Evolutionary conservation across 495 filamentous ascomycete species (phyloP).

Genomic region (Neurospora sp.): DNA sequence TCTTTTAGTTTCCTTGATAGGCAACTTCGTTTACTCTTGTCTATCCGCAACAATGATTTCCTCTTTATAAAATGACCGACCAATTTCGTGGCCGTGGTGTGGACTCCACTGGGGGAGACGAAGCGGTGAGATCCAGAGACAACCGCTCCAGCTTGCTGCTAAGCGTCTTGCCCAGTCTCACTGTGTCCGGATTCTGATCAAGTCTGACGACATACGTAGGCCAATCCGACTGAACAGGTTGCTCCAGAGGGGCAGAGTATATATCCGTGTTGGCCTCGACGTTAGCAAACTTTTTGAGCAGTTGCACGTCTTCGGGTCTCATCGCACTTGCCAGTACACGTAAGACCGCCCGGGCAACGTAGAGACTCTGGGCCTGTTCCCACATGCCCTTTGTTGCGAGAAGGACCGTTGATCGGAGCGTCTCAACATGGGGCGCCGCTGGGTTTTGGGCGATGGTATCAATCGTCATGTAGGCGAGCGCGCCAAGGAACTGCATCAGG

Average conservation of each 20-base stretch:
- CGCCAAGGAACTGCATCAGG: constrained; percentile 24
- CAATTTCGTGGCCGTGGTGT: background rate
- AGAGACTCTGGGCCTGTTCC: constrained; percentile 23
- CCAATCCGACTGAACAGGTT: constrained; percentile 16
- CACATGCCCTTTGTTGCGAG: constrained; percentile 27
- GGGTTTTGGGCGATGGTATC: constrained; percentile 11
- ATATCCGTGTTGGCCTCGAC: constrained; percentile 11
- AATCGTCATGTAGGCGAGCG: constrained; percentile 20
- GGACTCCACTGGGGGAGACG: background rate
- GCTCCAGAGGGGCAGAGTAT: constrained; percentile 11
- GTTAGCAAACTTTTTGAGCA: constrained; percentile 12
- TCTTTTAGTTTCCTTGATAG: background rate
- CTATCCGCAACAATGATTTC: background rate
- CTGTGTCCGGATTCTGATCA: constrained; percentile 6
- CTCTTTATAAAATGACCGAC: background rate
- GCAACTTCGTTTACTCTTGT: background rate
- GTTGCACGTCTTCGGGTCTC: constrained; percentile 13
- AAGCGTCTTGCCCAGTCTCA: constrained; percentile 5
- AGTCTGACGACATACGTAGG: constrained; percentile 11
- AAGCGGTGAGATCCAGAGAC: constrained; percentile 4
- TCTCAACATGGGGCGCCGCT: constrained; percentile 11
- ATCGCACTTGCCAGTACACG: constrained; percentile 13
- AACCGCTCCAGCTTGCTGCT: constrained; percentile 8
- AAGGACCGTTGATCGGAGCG: constrained; percentile 21
- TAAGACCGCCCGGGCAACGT: constrained; percentile 17